Evolutionary conservation across 306 rosid species (phyloP), one percentile per base, ranked within the genome.

Genomic region (Pterocarpus santalinus): DNA sequence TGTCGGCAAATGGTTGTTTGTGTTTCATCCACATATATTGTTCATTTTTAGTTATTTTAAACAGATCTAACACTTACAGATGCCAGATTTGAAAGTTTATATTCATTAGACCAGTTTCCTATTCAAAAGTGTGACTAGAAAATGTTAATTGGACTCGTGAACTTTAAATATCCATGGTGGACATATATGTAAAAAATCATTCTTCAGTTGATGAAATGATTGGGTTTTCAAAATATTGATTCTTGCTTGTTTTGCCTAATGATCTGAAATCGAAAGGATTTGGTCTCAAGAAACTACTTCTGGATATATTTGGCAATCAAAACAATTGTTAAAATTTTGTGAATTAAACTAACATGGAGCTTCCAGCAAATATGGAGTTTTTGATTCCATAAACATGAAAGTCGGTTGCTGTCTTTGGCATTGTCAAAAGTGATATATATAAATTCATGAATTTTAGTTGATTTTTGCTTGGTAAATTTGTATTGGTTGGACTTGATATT

Each of bases 401-500:
- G 7, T 55, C 17, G 53, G 41, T 53, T 80, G 47, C 58, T 39
- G 0, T 73, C 9, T 33, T 30, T 33, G 22, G 35, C 33, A 33
- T 64, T 56, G n/a, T 64, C 52, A n/a, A 41, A 30, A 28, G 17
- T 32, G 34, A 17, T 10, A n/a, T 11, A 34, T 56, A 35, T 47
- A 17, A 39, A 41, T 70, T 75, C 82, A 39, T 61, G n/a, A 55
- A 52, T 71, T 53, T 41, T 75, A 41, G 63, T 44, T 71, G 68
- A 65, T 34, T 77, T 67, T 66, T 81, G 64, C 43, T 58, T 17
- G 51, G 74, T 62, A 62, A 47, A 15, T 63, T 34, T 85, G 69
- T 57, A 63, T 64, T 76, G 76, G 69, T 72, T 83, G 53, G 66
- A 63, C 72, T 53, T 39, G 38, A 30, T 38, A 81, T 76, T 35